Evolutionary conservation across 2,329 filamentous ascomycete genomes (phyloP), one percentile per base, ranked within the genome.

Genomic region (Trichothecium roseum): DNA sequence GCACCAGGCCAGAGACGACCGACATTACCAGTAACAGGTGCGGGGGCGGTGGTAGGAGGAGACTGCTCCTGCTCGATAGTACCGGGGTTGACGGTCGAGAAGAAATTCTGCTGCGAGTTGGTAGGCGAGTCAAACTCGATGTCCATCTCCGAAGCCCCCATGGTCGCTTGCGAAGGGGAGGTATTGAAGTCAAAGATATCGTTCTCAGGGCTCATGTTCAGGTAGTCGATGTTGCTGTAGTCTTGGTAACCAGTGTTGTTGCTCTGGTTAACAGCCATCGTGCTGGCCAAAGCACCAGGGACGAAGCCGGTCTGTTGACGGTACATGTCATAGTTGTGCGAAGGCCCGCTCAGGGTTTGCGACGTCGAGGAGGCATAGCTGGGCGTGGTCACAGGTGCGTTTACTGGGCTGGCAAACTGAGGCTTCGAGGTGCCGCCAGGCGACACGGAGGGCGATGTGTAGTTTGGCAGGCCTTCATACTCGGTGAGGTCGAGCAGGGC

Each of bases 241-340:
- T 59, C 60, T 46, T 69, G 62, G 49, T 70, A 78, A 35, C 68
- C 69, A 30, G 65, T 61, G 48, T 77, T 65, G 51, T 70, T 68
- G 30, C 59, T 53, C 52, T 82, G 71, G 56, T 84, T 87, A 49
- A 91, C 74, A 26, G 84, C 82, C 53, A 91, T 74, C 10, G 88
- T 83, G 58, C 76, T 84, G 29, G 81, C 78, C 43, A 91, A 67
- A 35, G 86, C 88, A 42, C 87, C 87, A 2, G 85, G 81, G 0
- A 91, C 85, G 20, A 95, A 78, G 43, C 88, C 87, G 4, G 91
- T 95, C 66, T 95, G 88, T 57, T 98, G 91, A 64, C 86, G 84
- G 66, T 95, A 93, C 53, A 85, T 78, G 51, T 87, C 84, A 68
- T 96, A 96, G 61, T 94, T 85, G 64, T 95, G 88, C 59, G 86